Evolutionary conservation across 768 basidiomycete genomes (phyloP), one percentile per base, ranked within the genome.

Genomic region (Suillus placidus): DNA sequence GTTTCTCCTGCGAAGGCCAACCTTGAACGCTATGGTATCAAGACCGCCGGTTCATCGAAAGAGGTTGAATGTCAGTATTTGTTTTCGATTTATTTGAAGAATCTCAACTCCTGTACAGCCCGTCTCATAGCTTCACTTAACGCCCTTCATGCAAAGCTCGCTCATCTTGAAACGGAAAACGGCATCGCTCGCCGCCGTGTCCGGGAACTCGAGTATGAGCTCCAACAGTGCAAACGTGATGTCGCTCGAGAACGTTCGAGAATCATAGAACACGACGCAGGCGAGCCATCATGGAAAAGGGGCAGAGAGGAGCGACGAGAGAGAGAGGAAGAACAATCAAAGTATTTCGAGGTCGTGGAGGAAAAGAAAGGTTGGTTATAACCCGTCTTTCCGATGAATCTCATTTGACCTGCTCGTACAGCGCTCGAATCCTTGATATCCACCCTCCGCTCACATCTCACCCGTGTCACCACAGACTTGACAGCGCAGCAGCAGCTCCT

Each of bases 191-290:
- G 93, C 2, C 82, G 91, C 32, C 83, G 94, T 20, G 92, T 97
- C n/a, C 80, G 88, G 43, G 95, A 97, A 72, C 83, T 97, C 3
- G 95, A 97, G 76, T 80, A 84, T 63, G 95, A 97, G 73, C 82
- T 97, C 7, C 94, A 97, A 67, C 85, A 85, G 16, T 92, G 92
- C 69, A 93, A 91, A 73, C 83, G 85, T n/a, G 91, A 95, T 54
- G 89, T 92, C 3, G 85, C 83, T 1, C 80, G 82, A 63, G 92
- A 94, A 72, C 84, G 91, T 16, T 88, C 88, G 3, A 78, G 86
- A 32, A 80, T 91, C 14, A 76, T 87, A 40, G 86, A 89, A 62
- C 86, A 88, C 65, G 84, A 86, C 35, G 56, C 42, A 16, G 57
- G 66, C 13, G 76, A 78, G 52, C 71, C 73, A 18, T 69, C 76